A percentile compares a stretch with the other conserved stretches of the same genome.
Conservation (phyloP, 805 yeast species). For the Wickerhamiella allomyrinae region DNA sequence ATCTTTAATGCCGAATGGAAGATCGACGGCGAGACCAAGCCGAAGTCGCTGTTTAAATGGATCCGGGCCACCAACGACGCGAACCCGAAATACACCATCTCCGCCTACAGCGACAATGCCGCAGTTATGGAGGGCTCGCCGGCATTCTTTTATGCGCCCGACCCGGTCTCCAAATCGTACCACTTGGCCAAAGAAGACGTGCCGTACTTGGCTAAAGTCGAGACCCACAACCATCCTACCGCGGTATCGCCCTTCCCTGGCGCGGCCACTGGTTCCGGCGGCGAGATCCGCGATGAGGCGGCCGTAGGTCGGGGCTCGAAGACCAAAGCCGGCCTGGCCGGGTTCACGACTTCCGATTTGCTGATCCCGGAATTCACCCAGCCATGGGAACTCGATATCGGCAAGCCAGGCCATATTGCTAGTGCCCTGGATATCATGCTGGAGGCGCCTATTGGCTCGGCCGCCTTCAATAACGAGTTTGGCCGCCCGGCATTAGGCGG, state of each 20-base stretch:
- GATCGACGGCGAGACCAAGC: slow-evolving; percentile 67
- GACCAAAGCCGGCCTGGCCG: slow-evolving; percentile 90
- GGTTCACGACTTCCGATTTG: slow-evolving; percentile 83
- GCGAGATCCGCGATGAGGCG: slow-evolving; percentile 99
- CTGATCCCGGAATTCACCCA: slow-evolving; percentile 71
- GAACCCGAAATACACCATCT: slow-evolving; percentile 68
- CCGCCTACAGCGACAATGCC: slow-evolving; percentile 96
- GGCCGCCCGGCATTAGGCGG: slow-evolving; percentile 97
- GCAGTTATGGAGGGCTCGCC: slow-evolving; percentile 77
- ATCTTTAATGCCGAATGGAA: slow-evolving; percentile 98
- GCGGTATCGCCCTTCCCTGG: slow-evolving; percentile 99
- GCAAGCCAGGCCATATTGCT: slow-evolving; percentile 88
- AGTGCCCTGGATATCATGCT: slow-evolving; percentile 87
- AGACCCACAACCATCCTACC: slow-evolving; percentile 98
- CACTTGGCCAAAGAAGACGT: slow-evolving; percentile 58
- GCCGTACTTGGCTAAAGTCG: slow-evolving; percentile 86
- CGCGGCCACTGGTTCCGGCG: slow-evolving; percentile 99
- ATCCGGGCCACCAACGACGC: slow-evolving; percentile 81
- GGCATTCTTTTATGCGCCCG: slow-evolving; percentile 69
- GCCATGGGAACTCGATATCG: slow-evolving; percentile 91
- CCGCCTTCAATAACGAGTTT: slow-evolving; percentile 95
- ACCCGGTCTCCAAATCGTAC: slow-evolving; percentile 60
- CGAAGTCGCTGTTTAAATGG: slow-evolving; percentile 76
- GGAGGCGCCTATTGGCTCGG: slow-evolving; percentile 95
- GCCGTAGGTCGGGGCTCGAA: slow-evolving; percentile 98